Evolutionary conservation across 169 alveolate genomes (phyloP), one percentile per base, ranked within the genome.

Genomic region (Plasmodium vivax): DNA sequence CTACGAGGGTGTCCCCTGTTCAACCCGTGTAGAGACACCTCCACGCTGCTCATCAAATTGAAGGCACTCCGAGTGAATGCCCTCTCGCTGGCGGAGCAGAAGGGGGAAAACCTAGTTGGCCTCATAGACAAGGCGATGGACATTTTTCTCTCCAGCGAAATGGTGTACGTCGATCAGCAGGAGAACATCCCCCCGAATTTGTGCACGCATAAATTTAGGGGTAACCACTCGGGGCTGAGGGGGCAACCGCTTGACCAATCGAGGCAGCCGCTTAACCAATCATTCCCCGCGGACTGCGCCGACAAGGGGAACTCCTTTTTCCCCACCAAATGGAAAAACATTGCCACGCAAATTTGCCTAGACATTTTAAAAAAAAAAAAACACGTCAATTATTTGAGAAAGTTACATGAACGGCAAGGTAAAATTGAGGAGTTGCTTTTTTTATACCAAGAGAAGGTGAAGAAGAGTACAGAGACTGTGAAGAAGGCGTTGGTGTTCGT

Each of bases 391-490:
- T 96, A 93, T 84, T 94, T 96, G 73, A 90, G 83, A 62, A 85
- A 85, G 54, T 93, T 96, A 30, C 88, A 96, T 82, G 92, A 81
- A 62, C 93, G 93, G 75, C 97, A 96, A 93, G 95, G 92, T 62
- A 93, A 95, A 85, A 96, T 96, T 16, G 97, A 95, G 43, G 81
- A 73, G 51, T 75, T 95, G 82, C 77, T 92, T 51, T 79, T 93
- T 32, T 19, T 71, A 51, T 94, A 93, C 43, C 95, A 95, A 83
- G 62, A 85, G 27, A 80, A 92, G 8, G 36, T 94, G 30, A 84
- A 85, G 73, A 84, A 96, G 9, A 83, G 91, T 71, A 43, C 85
- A 30, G 74, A 94, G 32, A 92, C 71, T 71, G 68, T 96, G 45
- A 92, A 95, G 16, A 34, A 41, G 8, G 95, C 96, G 27, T 79